Base-by-base conservation (phyloP, 164 flowering plant genomes). In the Stephania japonica region DNA sequence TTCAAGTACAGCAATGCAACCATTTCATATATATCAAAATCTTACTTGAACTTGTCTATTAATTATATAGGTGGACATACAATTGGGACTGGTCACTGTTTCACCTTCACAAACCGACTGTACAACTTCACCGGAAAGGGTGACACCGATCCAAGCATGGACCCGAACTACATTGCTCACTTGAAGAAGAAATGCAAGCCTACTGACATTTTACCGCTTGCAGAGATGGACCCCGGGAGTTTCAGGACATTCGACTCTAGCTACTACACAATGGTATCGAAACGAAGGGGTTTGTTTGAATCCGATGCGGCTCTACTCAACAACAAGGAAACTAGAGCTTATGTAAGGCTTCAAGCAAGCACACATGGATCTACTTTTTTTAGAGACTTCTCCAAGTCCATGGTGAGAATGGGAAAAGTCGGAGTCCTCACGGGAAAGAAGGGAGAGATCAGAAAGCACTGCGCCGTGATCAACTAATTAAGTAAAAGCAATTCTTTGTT, bases 81-180 rank as follows among this genome's bases (percentile, higher is more conserved):
- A 13, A 79, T 90, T 68, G 94, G 92, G 7, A 72, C 14, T 4
- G 74, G 86, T 19, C 91, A 86, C 69, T 90, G 95, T 79, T 24
- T 78, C 0, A 14, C 81, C 24, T 79, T 88, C 81, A n/a, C 75
- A 0, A 79, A 61, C 70, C 85, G 92, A 1, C 73, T 90, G 3
- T 88, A 88, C 89, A 88, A 88, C 77, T 87, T 87, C 86, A 87
- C 91, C 0, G 92, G 92, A 11, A 82, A 71, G 23, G 88, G 89
- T 3, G 87, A 81, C 72, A 8, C 77, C 0, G 91, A 90, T 72
- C 90, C 89, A 0, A 21, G 75, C 0, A 3, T 88, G 72, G 90
- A 88, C 50, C 64, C 75, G 0, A 70, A 81, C 59, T 90, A 88
- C 72, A 64, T 78, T 0, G 70, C 71, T 0, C 21, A 43, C 23